Conservation (phyloP, 441 rosid genomes). For the Biscutella auriculata region DNA sequence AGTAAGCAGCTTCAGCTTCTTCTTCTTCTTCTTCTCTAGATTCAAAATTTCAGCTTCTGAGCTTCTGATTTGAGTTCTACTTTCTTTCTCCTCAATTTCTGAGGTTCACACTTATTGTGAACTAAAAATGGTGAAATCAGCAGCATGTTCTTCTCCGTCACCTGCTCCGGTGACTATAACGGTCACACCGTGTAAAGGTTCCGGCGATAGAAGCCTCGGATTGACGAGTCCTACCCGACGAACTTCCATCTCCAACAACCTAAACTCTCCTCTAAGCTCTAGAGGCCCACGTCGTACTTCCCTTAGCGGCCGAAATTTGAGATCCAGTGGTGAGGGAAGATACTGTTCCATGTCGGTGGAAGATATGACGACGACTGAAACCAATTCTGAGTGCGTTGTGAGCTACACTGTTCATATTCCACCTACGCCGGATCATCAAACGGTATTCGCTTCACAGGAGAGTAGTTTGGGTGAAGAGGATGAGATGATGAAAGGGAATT, state of each 20-base stretch:
- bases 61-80: not conserved
- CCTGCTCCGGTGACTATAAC: slow-evolving; percentile 66
- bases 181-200: slow-evolving; percentile 54
- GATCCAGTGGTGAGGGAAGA: slow-evolving; percentile 42
- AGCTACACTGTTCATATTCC: slow-evolving; percentile 75
- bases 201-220: slow-evolving; percentile 55
- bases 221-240: slow-evolving; percentile 60
- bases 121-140: slow-evolving; percentile 36
- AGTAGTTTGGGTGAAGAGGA: slow-evolving; percentile 28
- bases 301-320: slow-evolving; percentile 26
- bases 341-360: slow-evolving; percentile 47
- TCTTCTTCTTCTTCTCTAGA: slow-evolving; percentile 1
- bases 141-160: slow-evolving; percentile 33
- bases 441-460: slow-evolving; percentile 39
- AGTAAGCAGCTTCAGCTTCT: slow-evolving; percentile 17
- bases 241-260: slow-evolving; percentile 46
- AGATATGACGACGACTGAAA: slow-evolving; percentile 31
- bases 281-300: slow-evolving; percentile 28
- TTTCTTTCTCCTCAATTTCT: not conserved
- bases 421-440: slow-evolving; percentile 70
- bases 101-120: not conserved
- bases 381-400: slow-evolving; percentile 33
- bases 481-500: slow-evolving; percentile 13
- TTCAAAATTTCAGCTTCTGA: not conserved
- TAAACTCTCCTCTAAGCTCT: slow-evolving; percentile 43